A percentile compares a stretch with the other conserved stretches of the same genome.
These are phyloP conservation scores for Penicillium diatomitis DNA, from an alignment of 495 filamentous ascomycete genomes.

Conservation along the genomic window DNA sequence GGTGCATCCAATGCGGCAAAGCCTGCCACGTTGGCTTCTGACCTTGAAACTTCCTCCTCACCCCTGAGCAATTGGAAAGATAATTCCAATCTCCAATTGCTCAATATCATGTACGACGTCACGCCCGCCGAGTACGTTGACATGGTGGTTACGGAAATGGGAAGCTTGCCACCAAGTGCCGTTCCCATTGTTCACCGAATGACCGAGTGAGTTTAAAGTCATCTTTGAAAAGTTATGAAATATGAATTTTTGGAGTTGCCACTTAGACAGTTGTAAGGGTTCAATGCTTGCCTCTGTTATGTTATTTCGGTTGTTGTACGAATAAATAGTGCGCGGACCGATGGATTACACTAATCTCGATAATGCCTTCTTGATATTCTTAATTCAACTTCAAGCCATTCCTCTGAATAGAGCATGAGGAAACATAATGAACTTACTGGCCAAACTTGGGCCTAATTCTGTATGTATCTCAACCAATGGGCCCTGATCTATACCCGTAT, in stretches of 20 bases:
- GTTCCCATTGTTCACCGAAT: slow-evolving; percentile 50
- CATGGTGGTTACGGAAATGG: slow-evolving; percentile 86
- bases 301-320: too few relatives aligned
- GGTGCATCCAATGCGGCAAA: slow-evolving; percentile 12
- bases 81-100: slow-evolving; percentile 54
- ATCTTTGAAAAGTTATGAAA: slow-evolving; percentile 27
- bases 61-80: slow-evolving; percentile 51
- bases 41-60: slow-evolving; percentile 14
- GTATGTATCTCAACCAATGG: too few relatives aligned
- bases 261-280: too few relatives aligned
- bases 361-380: too few relatives aligned
- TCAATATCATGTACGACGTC: slow-evolving; percentile 88
- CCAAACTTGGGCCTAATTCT: too few relatives aligned
- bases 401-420: too few relatives aligned
- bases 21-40: slow-evolving; percentile 15
- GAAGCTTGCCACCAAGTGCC: slow-evolving; percentile 75
- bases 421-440: too few relatives aligned
- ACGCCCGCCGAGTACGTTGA: slow-evolving; percentile 84
- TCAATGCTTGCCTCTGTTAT: too few relatives aligned
- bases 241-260: background rate
- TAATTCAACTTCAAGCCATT: too few relatives aligned
- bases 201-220: slow-evolving; percentile 7
- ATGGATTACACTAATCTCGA: too few relatives aligned
- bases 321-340: too few relatives aligned
- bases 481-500: too few relatives aligned